These are phyloP conservation scores for Lophiotrema nucula DNA, from an alignment of 495 filamentous ascomycete genomes.

Conservation along the genomic window DNA sequence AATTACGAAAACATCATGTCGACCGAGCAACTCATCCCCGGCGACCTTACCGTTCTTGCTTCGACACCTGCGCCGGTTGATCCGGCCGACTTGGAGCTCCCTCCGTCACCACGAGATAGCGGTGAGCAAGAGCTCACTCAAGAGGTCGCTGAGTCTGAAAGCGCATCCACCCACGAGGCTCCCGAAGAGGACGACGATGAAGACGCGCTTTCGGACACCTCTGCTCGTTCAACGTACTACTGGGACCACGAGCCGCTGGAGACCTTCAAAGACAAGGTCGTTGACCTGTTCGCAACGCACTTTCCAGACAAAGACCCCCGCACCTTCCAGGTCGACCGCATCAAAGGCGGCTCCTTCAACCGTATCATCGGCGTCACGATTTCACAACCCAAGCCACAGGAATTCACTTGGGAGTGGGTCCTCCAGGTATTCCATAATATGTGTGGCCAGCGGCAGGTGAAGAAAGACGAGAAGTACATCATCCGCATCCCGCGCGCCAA, in stretches of 20 bases:
- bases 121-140: no score
- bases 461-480: background rate
- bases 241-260: constrained; percentile 38
- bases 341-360: constrained; percentile 5
- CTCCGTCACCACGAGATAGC: no score
- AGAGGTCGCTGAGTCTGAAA: no score
- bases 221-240: constrained; percentile 40
- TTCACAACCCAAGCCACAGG: background rate
- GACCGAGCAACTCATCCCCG: no score
- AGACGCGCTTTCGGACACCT: no score
- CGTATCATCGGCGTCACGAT: constrained; percentile 11
- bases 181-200: no score
- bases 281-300: background rate
- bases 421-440: background rate
- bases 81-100: no score
- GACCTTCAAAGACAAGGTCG: background rate
- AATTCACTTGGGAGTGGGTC: background rate
- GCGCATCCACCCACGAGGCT: no score
- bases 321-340: background rate
- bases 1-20: no score
- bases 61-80: no score
- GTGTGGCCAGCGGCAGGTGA: background rate
- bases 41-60: no score
- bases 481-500: background rate
- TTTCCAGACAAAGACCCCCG: background rate